Percentiles rank a stretch among this genome's conserved stretches.
Evolutionary conservation across 768 basidiomycete species (phyloP).

Genomic region (Phylloporus arenicola): DNA sequence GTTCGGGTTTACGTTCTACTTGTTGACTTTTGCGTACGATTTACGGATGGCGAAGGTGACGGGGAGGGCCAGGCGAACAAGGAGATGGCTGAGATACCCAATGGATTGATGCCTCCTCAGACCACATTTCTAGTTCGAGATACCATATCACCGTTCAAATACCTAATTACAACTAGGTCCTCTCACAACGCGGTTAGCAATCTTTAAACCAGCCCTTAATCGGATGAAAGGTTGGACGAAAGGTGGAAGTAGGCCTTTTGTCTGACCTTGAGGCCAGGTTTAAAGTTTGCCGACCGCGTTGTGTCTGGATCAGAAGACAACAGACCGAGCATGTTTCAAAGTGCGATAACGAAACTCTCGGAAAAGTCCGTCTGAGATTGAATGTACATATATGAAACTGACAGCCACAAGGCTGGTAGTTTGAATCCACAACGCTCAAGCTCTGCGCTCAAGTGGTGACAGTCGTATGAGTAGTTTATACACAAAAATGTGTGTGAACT

Average conservation of each 20-base stretch:
- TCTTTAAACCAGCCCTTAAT: too few relatives aligned
- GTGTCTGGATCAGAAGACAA: too few relatives aligned
- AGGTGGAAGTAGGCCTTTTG: too few relatives aligned
- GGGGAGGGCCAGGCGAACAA: background rate
- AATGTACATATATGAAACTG: background rate
- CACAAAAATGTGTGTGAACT: background rate
- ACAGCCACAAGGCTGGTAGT: too few relatives aligned
- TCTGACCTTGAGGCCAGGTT: too few relatives aligned
- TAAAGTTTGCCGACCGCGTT: too few relatives aligned
- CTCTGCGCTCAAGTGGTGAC: constrained; percentile 1
- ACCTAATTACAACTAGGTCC: too few relatives aligned
- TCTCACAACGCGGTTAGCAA: too few relatives aligned
- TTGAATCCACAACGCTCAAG: background rate
- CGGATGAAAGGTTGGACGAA: too few relatives aligned
- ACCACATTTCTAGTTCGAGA: background rate
- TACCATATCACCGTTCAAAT: too few relatives aligned
- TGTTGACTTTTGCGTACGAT: constrained; percentile 70
- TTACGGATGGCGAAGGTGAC: constrained; percentile 47
- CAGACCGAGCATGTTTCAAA: too few relatives aligned
- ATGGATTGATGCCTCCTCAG: background rate
- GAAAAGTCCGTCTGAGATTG: background rate
- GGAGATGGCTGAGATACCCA: constrained; percentile 5
- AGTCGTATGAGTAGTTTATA: constrained; percentile 4
- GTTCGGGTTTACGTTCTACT: constrained; percentile 68
- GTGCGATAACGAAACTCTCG: background rate